Base-by-base conservation (phyloP, 2,329 filamentous ascomycete species). In the Lachnellula suecica region DNA sequence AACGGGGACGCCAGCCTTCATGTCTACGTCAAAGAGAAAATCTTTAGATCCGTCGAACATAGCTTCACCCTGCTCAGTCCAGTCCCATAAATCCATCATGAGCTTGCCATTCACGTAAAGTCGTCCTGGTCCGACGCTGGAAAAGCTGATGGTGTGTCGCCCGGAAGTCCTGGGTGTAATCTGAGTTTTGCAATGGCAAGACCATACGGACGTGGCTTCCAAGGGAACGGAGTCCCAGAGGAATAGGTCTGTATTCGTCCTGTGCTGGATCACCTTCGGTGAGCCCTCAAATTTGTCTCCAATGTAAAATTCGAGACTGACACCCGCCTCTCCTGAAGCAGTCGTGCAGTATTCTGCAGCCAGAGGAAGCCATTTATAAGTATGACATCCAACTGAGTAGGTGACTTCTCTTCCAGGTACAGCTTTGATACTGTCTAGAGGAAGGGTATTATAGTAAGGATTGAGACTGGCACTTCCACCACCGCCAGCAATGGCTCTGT, bases 41-140 rank as follows among this genome's bases (percentile, higher is more conserved):
- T 88, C 85, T 49, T 83, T 70, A 0, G 83, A 87, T 13, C 83
- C 83, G 35, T 85, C 84, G 60, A 87, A 88, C 84, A 88, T 87
- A 24, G 84, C 83, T 66, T 87, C 84, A 20, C 84, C 83, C 58
- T 85, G 79, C 56, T 87, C 82, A 0, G 79, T 84, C 84, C 84
- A 88, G 59, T 88, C 73, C 84, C 84, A 87, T 2, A 86, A 76
- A 58, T 88, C 82, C 40, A 87, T 77, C 17, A 79, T 76, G 13
- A 85, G 63, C 58, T 79, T 72, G 4, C 79, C 83, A 51, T 88
- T 71, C 44, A 88, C 69, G 57, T 79, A 84, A 43, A 88, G 69
- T 58, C 74, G 77, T 4, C 84, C 85, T 0, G 84, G 82, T 0
- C 85, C 85, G 7, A 87, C 84, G 42, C 79, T 85, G 68, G 85